Evolutionary conservation across 768 basidiomycete species (phyloP).

Genomic region (Lactarius sanguifluus): DNA sequence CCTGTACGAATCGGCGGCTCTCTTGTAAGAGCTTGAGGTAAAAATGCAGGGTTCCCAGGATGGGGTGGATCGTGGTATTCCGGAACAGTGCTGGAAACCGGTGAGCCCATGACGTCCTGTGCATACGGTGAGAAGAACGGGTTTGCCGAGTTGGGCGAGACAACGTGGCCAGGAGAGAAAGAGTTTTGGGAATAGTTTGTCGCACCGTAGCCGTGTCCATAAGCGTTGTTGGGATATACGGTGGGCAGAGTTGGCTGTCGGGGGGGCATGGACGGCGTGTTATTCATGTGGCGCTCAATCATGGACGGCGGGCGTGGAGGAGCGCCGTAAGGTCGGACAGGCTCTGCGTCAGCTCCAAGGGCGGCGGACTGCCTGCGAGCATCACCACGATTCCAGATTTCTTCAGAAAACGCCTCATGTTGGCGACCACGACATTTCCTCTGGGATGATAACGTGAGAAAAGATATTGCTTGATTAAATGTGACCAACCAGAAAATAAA

Average conservation of each 20-base stretch:
- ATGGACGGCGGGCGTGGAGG: constrained; percentile 63
- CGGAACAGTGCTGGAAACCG: constrained; percentile 32
- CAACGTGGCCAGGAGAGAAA: constrained; percentile 32
- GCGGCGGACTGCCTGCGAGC: constrained; percentile 68
- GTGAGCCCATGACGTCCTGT: constrained; percentile 41
- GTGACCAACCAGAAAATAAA: constrained; percentile 40
- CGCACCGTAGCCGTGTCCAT: constrained; percentile 33
- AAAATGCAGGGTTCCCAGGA: neutral
- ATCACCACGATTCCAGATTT: constrained; percentile 51
- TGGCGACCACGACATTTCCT: constrained; percentile 33
- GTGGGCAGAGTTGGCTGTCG: constrained; percentile 24
- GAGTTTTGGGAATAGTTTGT: constrained; percentile 30
- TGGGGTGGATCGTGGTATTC: constrained; percentile 18
- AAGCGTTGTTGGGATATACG: constrained; percentile 24
- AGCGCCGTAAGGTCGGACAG: constrained; percentile 39
- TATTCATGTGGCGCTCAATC: constrained; percentile 52
- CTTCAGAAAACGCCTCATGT: constrained; percentile 37
- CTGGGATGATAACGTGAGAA: constrained; percentile 17
- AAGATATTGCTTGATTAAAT: neutral
- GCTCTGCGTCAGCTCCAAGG: constrained; percentile 41
- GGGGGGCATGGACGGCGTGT: constrained; percentile 25
- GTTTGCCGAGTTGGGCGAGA: constrained; percentile 37
- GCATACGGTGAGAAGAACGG: constrained; percentile 43
- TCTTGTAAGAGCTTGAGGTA: constrained; percentile 26
- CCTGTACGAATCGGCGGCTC: constrained; percentile 18